These are phyloP conservation scores for Aspergillus melleus DNA, from an alignment of 2,329 filamentous ascomycete species.

Conservation along the genomic window DNA sequence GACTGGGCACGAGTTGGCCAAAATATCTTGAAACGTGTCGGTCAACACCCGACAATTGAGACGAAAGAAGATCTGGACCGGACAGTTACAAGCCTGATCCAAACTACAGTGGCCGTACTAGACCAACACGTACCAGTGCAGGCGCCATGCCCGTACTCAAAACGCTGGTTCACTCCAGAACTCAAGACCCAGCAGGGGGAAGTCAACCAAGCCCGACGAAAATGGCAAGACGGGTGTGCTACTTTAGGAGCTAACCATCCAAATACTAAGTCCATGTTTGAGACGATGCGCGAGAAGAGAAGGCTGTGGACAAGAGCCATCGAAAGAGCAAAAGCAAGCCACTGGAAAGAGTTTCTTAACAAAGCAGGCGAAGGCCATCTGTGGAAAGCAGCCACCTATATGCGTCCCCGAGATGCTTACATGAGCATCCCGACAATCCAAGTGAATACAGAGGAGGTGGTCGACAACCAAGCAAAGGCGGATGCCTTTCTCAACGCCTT, in stretches of 20 bases:
- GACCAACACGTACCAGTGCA: slow-evolving; percentile 12
- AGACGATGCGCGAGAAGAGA: slow-evolving; percentile 13
- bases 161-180: slow-evolving; percentile 25
- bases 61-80: slow-evolving; percentile 10
- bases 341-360: slow-evolving; percentile 26
- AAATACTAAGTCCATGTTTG: slow-evolving; percentile 10
- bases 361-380: slow-evolving; percentile 16
- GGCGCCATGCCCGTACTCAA: slow-evolving; percentile 21
- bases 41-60: slow-evolving; percentile 8
- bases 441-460: no score
- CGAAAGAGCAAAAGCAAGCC: slow-evolving; percentile 19
- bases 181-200: slow-evolving; percentile 23
- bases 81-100: slow-evolving; percentile 1
- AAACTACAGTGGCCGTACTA: slow-evolving; percentile 7
- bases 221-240: slow-evolving; percentile 17
- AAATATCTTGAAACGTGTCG: slow-evolving; percentile 1
- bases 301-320: slow-evolving; percentile 22
- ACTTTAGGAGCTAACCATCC: slow-evolving; percentile 7
- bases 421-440: no score
- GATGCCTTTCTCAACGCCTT: no score
- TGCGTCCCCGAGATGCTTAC: slow-evolving; percentile 8
- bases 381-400: slow-evolving; percentile 19
- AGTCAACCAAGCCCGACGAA: slow-evolving; percentile 22
- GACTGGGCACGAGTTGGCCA: slow-evolving; percentile 12
- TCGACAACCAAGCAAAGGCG: no score